A percentile compares a stretch with the other conserved stretches of the same genome.
These are phyloP conservation scores for Protea cynaroides DNA, from an alignment of 164 flowering plant species.

Conservation along the genomic window DNA sequence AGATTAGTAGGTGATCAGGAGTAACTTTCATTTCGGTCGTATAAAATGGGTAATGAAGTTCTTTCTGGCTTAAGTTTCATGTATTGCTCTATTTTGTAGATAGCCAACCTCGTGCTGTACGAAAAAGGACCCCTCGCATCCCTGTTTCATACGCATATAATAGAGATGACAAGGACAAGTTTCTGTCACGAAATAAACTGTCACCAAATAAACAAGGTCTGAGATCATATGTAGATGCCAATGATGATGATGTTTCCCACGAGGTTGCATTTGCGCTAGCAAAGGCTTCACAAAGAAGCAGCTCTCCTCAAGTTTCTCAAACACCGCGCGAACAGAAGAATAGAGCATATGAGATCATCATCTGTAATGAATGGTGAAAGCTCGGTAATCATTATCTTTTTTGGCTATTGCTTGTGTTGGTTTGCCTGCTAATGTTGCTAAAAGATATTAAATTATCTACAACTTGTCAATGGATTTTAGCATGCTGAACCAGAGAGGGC, in stretches of 20 bases:
- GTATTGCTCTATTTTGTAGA: too few relatives aligned
- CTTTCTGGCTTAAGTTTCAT: too few relatives aligned
- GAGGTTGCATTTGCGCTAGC: conserved; percentile 68
- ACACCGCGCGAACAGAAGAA: conserved; percentile 41
- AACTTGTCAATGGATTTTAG: conserved; percentile 19
- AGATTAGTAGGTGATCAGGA: too few relatives aligned
- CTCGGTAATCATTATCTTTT: conserved; percentile 27
- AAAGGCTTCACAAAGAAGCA: conserved; percentile 45
- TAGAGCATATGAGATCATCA: conserved; percentile 33
- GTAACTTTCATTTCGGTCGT: too few relatives aligned
- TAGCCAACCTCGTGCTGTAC: conserved; percentile 71
- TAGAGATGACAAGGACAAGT: conserved; percentile 30
- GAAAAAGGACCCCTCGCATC: conserved; percentile 92
- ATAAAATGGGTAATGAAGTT: too few relatives aligned
- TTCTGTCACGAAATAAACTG: too few relatives aligned
- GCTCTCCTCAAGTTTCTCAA: conserved; percentile 36
- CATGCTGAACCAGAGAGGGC: conserved; percentile 24
- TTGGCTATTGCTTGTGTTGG: background rate
- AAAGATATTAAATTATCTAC: conserved; percentile 2
- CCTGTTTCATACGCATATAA: conserved; percentile 55
- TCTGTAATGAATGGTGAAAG: conserved; percentile 38
- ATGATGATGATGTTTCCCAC: conserved; percentile 67
- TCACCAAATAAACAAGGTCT: conserved; percentile 36
- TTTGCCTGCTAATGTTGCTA: background rate
- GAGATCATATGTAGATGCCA: conserved; percentile 34